Evolutionary conservation across 352 stramenopile genomes (phyloP), one percentile per base, ranked within the genome.

Genomic region (Hyphochytrium catenoides): DNA sequence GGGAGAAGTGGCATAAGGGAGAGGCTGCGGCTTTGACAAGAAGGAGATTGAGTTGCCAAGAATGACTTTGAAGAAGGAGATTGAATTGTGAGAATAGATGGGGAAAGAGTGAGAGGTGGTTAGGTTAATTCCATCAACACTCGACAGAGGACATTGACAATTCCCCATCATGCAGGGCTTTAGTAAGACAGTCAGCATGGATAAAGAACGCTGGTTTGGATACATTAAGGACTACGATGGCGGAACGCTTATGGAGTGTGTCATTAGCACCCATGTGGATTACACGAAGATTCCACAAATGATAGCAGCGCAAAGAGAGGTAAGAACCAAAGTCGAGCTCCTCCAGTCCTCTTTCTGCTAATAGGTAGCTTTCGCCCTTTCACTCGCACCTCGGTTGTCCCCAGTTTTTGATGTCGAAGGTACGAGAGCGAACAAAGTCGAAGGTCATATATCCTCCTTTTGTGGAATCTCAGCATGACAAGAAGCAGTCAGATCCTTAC

Each of bases 181-280:
- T 27, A 59, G 65, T n/a, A 77, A 72, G 54, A 70, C 59, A 52
- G 74, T 88, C 15, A 77, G 69, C 7, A 81, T 86, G 62, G 53
- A 64, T 28, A 51, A 58, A 1, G 44, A 52, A 19, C 79, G 87
- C 28, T 98, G 91, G 72, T 85, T 89, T 27, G 84, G 85, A 11
- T 95, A 97, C 51, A 98, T 99, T 51, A 99, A 99, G 57, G 90
- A 99, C 56, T 99, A 99, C 52, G 92, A 99, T 52, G 90, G 90
- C 29, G 92, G 85, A 16, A 98, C 87, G 8, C 62, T 98, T 35
- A 98, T 98, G 88, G 87, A 98, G 52, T 99, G 92, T 60, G 93
- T 89, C 45, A 85, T 99, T 18, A 85, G 97, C 57, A 79, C 87
- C 20, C 72, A 86, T 41, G 91, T 98, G 51, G 74, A 96, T 50